These are phyloP conservation scores for Gigaspora rosea DNA, from an alignment of 192 early-diverging fungal species.

Conservation along the genomic window DNA sequence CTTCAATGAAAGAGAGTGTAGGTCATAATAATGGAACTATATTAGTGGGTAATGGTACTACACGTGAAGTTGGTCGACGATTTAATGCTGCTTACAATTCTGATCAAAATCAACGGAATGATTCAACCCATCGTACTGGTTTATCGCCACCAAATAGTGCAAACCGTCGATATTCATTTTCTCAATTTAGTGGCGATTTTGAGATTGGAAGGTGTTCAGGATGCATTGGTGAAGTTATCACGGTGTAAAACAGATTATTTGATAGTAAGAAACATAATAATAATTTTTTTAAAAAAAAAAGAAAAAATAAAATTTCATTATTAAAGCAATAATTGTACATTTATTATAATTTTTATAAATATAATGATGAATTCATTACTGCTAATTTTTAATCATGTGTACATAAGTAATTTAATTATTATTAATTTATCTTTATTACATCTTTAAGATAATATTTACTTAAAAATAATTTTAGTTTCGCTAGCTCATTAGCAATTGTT, in stretches of 20 bases:
- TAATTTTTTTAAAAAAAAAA: background rate
- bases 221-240: slow-evolving; percentile 28
- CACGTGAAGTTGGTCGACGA: background rate
- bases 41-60: background rate
- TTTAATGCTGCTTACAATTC: background rate
- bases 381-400: background rate
- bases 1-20: background rate
- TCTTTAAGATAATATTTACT: slow-evolving; percentile 32
- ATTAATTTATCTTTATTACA: background rate
- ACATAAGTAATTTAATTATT: background rate
- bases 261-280: background rate
- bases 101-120: background rate
- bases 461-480: slow-evolving; percentile 11
- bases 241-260: background rate
- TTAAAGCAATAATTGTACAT: too few relatives aligned
- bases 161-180: background rate
- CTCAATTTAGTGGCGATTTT: slow-evolving; percentile 9
- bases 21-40: background rate
- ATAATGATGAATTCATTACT: too few relatives aligned
- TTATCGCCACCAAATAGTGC: background rate
- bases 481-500: slow-evolving; percentile 22
- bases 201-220: slow-evolving; percentile 29
- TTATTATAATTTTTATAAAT: too few relatives aligned
- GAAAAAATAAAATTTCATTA: too few relatives aligned
- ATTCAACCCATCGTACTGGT: background rate